Percentiles rank a stretch among this genome's conserved stretches.
Conservation (phyloP, 345 rosid genomes). For the Lepidium aucheri region DNA sequence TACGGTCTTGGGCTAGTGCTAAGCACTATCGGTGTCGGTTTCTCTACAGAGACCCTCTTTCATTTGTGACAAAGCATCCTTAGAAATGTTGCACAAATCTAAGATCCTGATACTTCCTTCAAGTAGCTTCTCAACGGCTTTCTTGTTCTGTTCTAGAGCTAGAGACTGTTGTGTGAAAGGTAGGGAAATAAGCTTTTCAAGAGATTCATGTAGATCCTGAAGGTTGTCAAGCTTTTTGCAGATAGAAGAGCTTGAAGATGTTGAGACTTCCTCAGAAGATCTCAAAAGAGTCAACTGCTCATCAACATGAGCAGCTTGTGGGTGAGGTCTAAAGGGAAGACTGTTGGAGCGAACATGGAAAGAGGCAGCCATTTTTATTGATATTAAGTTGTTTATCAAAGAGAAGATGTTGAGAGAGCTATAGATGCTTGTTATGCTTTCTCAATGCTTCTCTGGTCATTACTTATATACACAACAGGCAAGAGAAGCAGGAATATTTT, state of each 20-base stretch:
- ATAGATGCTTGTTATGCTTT: conserved; percentile 7
- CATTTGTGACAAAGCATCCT: conserved; percentile 27
- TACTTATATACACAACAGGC: conserved; percentile 4
- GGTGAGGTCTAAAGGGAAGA: conserved; percentile 27
- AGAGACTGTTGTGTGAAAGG: conserved; percentile 17
- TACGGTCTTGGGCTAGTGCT: too few relatives aligned
- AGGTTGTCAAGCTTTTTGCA: conserved; percentile 4
- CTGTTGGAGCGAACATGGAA: conserved; percentile 31
- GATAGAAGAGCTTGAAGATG: conserved; percentile 23
- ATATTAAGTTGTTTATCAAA: neutral
- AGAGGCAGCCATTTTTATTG: conserved; percentile 10
- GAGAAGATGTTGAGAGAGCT: neutral
- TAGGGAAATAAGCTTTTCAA: conserved; percentile 19
- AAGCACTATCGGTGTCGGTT: too few relatives aligned
- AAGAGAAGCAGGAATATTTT: neutral
- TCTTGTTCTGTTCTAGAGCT: conserved; percentile 13
- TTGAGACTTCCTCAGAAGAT: conserved; percentile 16
- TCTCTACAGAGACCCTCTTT: conserved; percentile 13
- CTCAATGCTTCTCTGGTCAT: neutral
- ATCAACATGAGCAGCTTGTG: conserved; percentile 3
- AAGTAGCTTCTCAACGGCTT: conserved; percentile 19
- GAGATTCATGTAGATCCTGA: conserved; percentile 24
- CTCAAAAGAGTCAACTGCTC: conserved; percentile 30
- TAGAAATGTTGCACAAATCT: conserved; percentile 22
- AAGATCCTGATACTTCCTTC: conserved; percentile 26